Evolutionary conservation across 495 filamentous ascomycete genomes (phyloP).

Genomic region (Lophiostoma macrostomum): DNA sequence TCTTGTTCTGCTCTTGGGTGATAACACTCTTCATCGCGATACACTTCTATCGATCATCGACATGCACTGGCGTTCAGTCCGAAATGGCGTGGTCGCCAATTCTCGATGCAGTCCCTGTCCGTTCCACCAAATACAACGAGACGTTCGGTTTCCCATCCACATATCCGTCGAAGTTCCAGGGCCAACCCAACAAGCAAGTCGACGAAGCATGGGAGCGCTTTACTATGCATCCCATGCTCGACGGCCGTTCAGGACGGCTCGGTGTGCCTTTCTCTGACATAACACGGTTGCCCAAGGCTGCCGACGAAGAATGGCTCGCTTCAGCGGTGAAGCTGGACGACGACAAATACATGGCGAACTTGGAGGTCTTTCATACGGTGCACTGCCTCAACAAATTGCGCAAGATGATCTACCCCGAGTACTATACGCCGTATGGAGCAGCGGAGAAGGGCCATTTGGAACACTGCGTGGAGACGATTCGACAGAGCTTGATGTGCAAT

Average conservation of each 20-base stretch:
- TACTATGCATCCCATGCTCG: not conserved
- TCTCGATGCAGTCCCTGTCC: not conserved
- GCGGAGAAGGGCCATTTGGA: not conserved
- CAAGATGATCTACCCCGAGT: conserved; percentile 1
- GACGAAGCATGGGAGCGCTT: not conserved
- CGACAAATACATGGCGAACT: conserved; percentile 1
- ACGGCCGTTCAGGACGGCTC: not conserved
- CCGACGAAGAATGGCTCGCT: not conserved
- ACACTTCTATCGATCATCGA: not conserved
- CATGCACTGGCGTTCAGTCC: not conserved
- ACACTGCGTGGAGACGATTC: not conserved
- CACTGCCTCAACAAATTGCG: not conserved
- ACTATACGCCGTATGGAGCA: not conserved
- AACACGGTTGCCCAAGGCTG: not conserved
- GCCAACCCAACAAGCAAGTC: not conserved
- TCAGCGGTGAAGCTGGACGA: not conserved
- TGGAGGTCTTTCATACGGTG: not conserved
- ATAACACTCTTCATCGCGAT: not conserved
- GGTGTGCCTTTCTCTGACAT: not conserved
- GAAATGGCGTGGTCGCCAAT: not conserved
- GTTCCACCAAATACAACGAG: not conserved
- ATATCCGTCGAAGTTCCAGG: conserved; percentile 1
- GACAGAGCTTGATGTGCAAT: not conserved
- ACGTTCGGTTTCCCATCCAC: not conserved
- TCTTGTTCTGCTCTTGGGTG: not conserved